These are phyloP conservation scores for Penicillium sclerotigenum DNA, from an alignment of 2,329 filamentous ascomycete genomes.

Conservation along the genomic window DNA sequence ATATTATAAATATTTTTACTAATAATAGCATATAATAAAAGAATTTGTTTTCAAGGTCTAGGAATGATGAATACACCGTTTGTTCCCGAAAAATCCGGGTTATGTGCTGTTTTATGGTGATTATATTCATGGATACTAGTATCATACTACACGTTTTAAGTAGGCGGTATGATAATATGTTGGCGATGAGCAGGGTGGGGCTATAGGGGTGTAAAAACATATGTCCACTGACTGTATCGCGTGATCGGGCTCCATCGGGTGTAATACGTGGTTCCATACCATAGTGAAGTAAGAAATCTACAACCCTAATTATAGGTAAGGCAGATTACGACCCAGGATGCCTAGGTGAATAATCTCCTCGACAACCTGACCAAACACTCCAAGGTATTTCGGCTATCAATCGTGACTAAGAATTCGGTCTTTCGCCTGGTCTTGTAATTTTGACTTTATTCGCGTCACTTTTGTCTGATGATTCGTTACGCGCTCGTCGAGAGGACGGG, in stretches of 20 bases:
- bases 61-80: no score
- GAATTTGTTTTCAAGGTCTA: no score
- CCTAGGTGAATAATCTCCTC: neutral
- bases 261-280: neutral
- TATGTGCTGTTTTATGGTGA: no score
- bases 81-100: no score
- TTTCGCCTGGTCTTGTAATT: neutral
- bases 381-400: neutral
- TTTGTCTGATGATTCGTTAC: neutral
- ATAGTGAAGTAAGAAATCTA: neutral
- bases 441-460: neutral
- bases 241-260: slow-evolving; percentile 22
- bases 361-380: neutral
- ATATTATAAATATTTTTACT: no score
- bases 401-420: neutral
- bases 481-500: neutral
- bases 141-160: no score
- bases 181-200: no score
- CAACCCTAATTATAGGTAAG: neutral
- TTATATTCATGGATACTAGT: no score
- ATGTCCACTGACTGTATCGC: no score
- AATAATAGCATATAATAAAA: no score
- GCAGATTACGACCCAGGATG: neutral
- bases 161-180: no score
- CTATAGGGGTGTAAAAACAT: no score